phyloP scores from a whole-genome alignment of 805 yeast species.

The Ogataea minuta region DNA sequence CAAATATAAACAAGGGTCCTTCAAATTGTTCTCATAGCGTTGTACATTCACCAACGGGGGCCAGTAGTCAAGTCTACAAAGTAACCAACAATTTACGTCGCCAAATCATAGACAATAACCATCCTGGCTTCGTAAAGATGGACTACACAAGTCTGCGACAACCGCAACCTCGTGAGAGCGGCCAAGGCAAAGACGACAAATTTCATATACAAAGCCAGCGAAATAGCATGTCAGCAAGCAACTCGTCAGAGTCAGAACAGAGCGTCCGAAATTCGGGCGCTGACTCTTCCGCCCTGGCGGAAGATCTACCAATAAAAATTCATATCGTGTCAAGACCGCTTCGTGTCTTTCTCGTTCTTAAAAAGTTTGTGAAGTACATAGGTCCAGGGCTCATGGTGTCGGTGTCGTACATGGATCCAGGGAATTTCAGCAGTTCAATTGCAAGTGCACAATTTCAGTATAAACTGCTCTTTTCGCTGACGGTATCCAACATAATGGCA shows the following conservation, averaged over 20 bases:
- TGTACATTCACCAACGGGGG: too few relatives aligned
- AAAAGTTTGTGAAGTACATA: conserved; percentile 47
- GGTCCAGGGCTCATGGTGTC: conserved; percentile 97
- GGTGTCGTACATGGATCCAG: conserved; percentile 97
- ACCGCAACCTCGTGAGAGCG: neutral
- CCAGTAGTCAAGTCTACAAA: too few relatives aligned
- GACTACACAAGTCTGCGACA: conserved; percentile 2
- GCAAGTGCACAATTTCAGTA: conserved; percentile 76
- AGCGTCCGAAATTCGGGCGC: neutral
- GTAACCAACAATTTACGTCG: too few relatives aligned
- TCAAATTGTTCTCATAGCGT: neutral
- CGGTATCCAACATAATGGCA: conserved; percentile 82
- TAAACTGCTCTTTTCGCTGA: conserved; percentile 71
- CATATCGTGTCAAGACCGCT: conserved; percentile 8
- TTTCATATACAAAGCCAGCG: neutral
- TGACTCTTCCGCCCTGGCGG: conserved; percentile 1
- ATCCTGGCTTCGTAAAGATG: conserved; percentile 1
- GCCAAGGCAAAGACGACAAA: neutral
- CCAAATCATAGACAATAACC: too few relatives aligned
- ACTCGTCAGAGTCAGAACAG: conserved; percentile 1
- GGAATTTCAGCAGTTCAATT: conserved; percentile 93
- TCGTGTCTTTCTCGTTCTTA: conserved; percentile 16
- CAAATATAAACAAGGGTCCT: neutral
- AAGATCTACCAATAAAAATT: neutral
- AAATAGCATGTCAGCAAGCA: neutral